phyloP scores from a whole-genome alignment of 2,329 filamentous ascomycete species.

The Diaporthe ampelina region DNA sequence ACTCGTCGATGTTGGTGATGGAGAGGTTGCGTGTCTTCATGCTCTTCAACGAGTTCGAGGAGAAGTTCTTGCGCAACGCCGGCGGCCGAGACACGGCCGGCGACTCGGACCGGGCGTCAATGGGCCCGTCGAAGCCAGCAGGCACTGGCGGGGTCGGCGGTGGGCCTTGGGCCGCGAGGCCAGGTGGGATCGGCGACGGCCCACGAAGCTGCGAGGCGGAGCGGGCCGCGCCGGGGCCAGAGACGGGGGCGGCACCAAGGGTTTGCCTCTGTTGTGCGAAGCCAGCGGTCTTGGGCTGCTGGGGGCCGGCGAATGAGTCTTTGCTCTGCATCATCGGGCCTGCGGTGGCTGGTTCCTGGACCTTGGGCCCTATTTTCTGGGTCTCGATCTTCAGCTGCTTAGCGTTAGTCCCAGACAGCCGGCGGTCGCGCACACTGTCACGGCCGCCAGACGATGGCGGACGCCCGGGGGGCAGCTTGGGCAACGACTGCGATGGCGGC shows the following conservation, averaged over 20 bases:
- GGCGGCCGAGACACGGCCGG: conserved; percentile 63
- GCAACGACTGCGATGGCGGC: conserved; percentile 63
- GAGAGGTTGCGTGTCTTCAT: conserved; percentile 83
- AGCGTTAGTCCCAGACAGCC: conserved; percentile 83
- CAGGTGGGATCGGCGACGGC: conserved; percentile 53
- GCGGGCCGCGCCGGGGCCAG: conserved; percentile 51
- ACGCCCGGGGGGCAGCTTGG: conserved; percentile 57
- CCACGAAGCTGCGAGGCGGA: conserved; percentile 44
- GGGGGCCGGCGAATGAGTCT: conserved; percentile 20
- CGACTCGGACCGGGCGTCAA: conserved; percentile 63
- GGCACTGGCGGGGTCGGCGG: conserved; percentile 53
- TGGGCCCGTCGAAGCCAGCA: conserved; percentile 47
- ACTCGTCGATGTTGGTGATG: conserved; percentile 70
- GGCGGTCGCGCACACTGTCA: conserved; percentile 77
- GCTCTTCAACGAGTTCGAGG: conserved; percentile 78
- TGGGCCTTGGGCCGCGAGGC: conserved; percentile 43
- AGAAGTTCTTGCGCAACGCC: conserved; percentile 75
- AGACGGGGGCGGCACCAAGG: conserved; percentile 53
- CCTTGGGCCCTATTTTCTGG: conserved; percentile 50
- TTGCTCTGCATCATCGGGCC: conserved; percentile 44
- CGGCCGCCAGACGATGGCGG: conserved; percentile 51
- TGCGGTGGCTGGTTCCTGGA: conserved; percentile 45
- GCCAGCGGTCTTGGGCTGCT: conserved; percentile 50
- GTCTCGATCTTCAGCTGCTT: conserved; percentile 95
- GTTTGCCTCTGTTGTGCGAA: conserved; percentile 60